Evolutionary conservation across 441 rosid species (phyloP).

Genomic region (Omphalea diandra): DNA sequence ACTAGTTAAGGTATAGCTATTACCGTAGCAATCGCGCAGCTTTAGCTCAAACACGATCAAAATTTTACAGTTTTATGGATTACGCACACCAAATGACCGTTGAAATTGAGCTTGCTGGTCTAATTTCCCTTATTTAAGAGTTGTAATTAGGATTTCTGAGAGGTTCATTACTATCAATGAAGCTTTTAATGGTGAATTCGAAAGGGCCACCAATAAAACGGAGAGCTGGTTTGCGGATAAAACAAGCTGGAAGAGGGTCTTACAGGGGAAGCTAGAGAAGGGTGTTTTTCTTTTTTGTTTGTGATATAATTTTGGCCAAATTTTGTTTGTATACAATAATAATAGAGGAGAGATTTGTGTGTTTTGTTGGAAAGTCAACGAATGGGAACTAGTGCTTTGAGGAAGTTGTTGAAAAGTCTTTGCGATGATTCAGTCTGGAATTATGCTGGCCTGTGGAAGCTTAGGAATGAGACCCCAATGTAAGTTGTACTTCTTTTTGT

Average conservation of each 20-base stretch:
- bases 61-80: conserved; percentile 13
- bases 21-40: not conserved
- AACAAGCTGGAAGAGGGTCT: conserved; percentile 66
- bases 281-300: too few relatives aligned
- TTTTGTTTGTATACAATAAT: conserved; percentile 26
- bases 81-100: not conserved
- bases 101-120: not conserved
- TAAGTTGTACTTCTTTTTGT: too few relatives aligned
- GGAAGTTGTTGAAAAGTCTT: conserved; percentile 48
- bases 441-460: conserved; percentile 64
- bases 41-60: not conserved
- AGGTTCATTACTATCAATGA: conserved; percentile 25
- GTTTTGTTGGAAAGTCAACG: conserved; percentile 25
- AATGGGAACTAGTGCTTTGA: conserved; percentile 49
- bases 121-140: conserved; percentile 6
- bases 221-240: conserved; percentile 50
- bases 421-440: conserved; percentile 50
- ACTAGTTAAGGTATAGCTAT: not conserved
- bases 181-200: conserved; percentile 31
- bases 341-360: conserved; percentile 20
- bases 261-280: conserved; percentile 54
- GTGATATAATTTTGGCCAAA: conserved; percentile 10
- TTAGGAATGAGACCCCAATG: conserved; percentile 41
- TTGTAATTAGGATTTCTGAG: not conserved
- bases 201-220: conserved; percentile 51